Evolutionary conservation across 371 early-diverging fungal species (phyloP).

Genomic region (Mortierella polycephala): DNA sequence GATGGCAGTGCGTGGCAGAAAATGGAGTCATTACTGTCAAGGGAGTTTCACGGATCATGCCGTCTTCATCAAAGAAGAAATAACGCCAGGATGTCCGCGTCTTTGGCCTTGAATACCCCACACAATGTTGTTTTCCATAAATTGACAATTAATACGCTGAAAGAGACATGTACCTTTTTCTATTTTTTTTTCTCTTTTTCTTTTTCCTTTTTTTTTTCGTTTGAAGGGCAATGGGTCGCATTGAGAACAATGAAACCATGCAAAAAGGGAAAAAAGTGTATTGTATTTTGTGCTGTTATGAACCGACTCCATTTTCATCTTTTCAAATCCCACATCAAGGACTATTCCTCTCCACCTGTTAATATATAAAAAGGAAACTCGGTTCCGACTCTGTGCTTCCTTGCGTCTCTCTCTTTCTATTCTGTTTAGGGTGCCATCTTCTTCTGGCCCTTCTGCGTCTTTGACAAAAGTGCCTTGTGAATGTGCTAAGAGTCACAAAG

Average conservation of each 20-base stretch:
- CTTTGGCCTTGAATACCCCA: no score
- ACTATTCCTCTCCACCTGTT: neutral
- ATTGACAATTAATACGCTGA: no score
- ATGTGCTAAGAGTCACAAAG: conserved; percentile 58
- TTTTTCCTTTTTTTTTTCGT: neutral
- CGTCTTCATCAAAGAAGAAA: conserved; percentile 3
- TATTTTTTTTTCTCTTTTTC: neutral
- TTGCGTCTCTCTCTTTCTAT: neutral
- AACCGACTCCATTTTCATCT: neutral
- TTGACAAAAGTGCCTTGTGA: conserved; percentile 78
- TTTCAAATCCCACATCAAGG: neutral
- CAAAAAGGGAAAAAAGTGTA: no score
- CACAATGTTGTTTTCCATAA: no score
- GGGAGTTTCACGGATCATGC: conserved; percentile 39
- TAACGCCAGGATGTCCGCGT: no score
- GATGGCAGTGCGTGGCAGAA: conserved; percentile 67
- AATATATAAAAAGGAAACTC: neutral
- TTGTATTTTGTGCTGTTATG: no score
- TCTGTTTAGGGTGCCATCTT: conserved; percentile 39
- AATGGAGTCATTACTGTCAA: conserved; percentile 61
- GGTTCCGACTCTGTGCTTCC: neutral
- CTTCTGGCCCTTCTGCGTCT: conserved; percentile 66
- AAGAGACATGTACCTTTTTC: neutral
- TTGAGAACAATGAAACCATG: neutral
- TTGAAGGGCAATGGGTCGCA: neutral